Evolutionary conservation across 345 rosid species (phyloP), one percentile per base, ranked within the genome.

Genomic region (Euphorbia lathyris): DNA sequence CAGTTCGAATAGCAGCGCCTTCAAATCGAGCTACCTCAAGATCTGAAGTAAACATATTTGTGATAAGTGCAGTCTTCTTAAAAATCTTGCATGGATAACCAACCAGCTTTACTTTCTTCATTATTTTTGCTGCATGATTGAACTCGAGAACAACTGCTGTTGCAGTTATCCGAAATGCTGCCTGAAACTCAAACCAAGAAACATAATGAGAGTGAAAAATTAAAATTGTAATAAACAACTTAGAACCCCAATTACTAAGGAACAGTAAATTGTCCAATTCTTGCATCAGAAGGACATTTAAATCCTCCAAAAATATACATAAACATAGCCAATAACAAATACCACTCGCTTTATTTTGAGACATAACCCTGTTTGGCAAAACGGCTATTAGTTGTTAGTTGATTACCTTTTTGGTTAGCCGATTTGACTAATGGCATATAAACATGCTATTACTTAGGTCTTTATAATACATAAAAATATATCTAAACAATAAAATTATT

Each of bases 41-140:
- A 82, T 95, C 96, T 40, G 99, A 92, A 51, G 96, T 95, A 80
- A 95, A 92, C 97, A 92, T 95, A 78, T 88, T 88, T 72, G 83
- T 89, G 58, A 92, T 81, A 59, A 92, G 83, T 19, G 99, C 97
- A 19, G 96, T 95, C 78, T 90, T 95, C 81, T 87, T 95, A 81
- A 85, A 85, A 58, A 95, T 92, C 83, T 85, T 95, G 85, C 86
- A 86, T 38, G 99, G 99, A 75, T 89, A 69, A 69, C 99, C 98
- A 50, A 87, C 95, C 78, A 95, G 68, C 81, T 95, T 95, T 71
- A 86, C 78, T 85, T 92, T 95, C 86, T 95, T 92, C 79, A 77
- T 74, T 74, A 92, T 88, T 66, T 76, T 84, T 17, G 88, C 80
- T 30, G 86, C 92, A 79, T 95, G 99, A 81, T 90, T 95, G 80